These are phyloP conservation scores for Diaporthe vaccinii DNA, from an alignment of 2,329 filamentous ascomycete species.

Conservation along the genomic window DNA sequence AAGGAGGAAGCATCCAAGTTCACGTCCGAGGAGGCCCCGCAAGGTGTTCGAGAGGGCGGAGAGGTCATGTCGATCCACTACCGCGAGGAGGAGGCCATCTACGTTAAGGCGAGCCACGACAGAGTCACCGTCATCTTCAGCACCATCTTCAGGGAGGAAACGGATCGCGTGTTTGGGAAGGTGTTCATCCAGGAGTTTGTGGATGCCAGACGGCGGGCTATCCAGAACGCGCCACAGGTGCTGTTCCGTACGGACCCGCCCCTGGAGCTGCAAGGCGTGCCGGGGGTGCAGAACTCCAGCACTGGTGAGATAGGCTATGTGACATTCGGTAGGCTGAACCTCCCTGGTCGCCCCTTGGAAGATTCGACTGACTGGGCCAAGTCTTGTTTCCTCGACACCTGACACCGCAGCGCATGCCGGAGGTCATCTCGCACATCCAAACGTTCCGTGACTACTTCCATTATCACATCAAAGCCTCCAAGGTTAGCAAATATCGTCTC, in stretches of 20 bases:
- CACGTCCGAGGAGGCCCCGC: slow-evolving; percentile 92
- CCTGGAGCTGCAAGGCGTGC: slow-evolving; percentile 88
- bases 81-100: slow-evolving; percentile 98
- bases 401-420: slow-evolving; percentile 88
- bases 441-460: slow-evolving; percentile 99
- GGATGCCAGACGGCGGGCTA: slow-evolving; percentile 91
- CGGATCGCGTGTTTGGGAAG: slow-evolving; percentile 96
- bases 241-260: slow-evolving; percentile 96
- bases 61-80: slow-evolving; percentile 98
- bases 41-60: slow-evolving; percentile 89
- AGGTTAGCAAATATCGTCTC: slow-evolving; percentile 62
- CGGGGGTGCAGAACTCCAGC: slow-evolving; percentile 81
- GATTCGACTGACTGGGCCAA: slow-evolving; percentile 52
- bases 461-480: slow-evolving; percentile 99
- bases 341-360: not conserved
- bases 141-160: slow-evolving; percentile 97
- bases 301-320: slow-evolving; percentile 95
- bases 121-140: slow-evolving; percentile 99
- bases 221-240: slow-evolving; percentile 98
- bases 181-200: slow-evolving; percentile 99
- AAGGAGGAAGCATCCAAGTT: slow-evolving; percentile 92
- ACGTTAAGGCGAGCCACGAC: slow-evolving; percentile 97
- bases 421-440: slow-evolving; percentile 99
- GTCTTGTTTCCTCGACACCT: slow-evolving; percentile 97
- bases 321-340: slow-evolving; percentile 82